Percentiles rank a stretch among this genome's conserved stretches.
phyloP scores from a whole-genome alignment of 1,284 basidiomycete genomes.

The Fomitopsis schrenkii region DNA sequence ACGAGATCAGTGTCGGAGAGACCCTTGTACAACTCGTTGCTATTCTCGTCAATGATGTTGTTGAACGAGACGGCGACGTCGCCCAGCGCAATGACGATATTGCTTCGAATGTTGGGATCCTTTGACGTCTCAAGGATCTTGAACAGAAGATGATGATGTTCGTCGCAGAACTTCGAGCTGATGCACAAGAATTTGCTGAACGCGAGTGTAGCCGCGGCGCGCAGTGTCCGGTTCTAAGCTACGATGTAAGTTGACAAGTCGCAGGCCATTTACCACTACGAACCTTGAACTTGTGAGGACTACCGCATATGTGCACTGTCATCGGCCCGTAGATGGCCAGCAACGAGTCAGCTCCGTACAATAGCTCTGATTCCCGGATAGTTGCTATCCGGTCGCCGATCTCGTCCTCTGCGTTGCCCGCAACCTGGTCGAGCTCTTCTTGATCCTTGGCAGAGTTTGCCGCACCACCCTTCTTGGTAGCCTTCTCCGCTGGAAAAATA shows the following conservation, averaged over 20 bases:
- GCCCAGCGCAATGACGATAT: constrained; percentile 95
- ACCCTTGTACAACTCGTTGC: constrained; percentile 92
- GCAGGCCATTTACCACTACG: background rate
- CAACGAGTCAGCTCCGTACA: constrained; percentile 84
- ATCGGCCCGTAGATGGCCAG: constrained; percentile 87
- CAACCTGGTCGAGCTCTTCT: constrained; percentile 95
- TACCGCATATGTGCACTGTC: constrained; percentile 86
- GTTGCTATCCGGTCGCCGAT: constrained; percentile 89
- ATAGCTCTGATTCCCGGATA: constrained; percentile 84
- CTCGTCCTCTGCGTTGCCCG: constrained; percentile 97
- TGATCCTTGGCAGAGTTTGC: constrained; percentile 53
- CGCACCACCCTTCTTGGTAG: constrained; percentile 47
- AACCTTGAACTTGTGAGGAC: constrained; percentile 85
- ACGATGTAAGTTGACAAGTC: background rate
- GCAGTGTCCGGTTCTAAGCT: constrained; percentile 78
- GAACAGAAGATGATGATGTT: constrained; percentile 86
- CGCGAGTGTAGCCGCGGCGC: constrained; percentile 84
- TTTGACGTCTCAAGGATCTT: constrained; percentile 90
- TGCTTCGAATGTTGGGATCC: constrained; percentile 88
- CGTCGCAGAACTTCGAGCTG: constrained; percentile 90
- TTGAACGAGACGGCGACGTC: constrained; percentile 98
- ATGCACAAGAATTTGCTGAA: constrained; percentile 98
- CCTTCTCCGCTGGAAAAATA: constrained; percentile 4
- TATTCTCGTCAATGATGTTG: constrained; percentile 96
- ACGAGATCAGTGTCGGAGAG: constrained; percentile 82